phyloP scores from a whole-genome alignment of 2,329 filamentous ascomycete genomes.

The Diatrype stigma region DNA sequence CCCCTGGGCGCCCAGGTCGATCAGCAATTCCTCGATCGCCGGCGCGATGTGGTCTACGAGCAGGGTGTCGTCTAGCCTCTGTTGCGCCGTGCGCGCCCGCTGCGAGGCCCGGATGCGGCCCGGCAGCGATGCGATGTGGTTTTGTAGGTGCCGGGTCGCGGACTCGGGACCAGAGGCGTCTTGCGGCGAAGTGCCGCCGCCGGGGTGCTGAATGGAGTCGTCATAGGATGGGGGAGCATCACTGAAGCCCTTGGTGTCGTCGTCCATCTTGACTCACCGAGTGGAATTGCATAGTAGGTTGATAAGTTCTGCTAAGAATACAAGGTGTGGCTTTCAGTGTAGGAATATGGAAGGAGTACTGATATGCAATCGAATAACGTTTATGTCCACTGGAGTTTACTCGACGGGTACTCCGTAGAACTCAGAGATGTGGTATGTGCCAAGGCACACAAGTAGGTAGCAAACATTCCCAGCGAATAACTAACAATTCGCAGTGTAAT shows the following conservation, averaged over 20 bases:
- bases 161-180: slow-evolving; percentile 10
- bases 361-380: too few species aligned
- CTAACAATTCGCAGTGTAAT: too few species aligned
- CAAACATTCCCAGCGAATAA: too few species aligned
- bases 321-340: too few species aligned
- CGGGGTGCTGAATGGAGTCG: slow-evolving; percentile 4
- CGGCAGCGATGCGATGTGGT: slow-evolving; percentile 34
- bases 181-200: background rate
- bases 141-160: slow-evolving; percentile 21
- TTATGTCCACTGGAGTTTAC: too few species aligned
- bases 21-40: slow-evolving; percentile 38
- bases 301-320: too few species aligned
- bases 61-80: slow-evolving; percentile 34
- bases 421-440: too few species aligned
- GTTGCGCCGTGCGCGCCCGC: slow-evolving; percentile 27
- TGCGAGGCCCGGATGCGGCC: slow-evolving; percentile 32
- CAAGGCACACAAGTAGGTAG: too few species aligned
- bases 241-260: background rate
- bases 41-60: slow-evolving; percentile 37
- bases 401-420: too few species aligned
- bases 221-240: slow-evolving; percentile 19
- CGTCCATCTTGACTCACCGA: too few species aligned
- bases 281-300: too few species aligned
- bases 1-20: slow-evolving; percentile 30
- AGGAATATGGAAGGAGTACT: too few species aligned